Evolutionary conservation across 177 flowering plant genomes (phyloP), one percentile per base, ranked within the genome.

Genomic region (Telopea speciosissima): DNA sequence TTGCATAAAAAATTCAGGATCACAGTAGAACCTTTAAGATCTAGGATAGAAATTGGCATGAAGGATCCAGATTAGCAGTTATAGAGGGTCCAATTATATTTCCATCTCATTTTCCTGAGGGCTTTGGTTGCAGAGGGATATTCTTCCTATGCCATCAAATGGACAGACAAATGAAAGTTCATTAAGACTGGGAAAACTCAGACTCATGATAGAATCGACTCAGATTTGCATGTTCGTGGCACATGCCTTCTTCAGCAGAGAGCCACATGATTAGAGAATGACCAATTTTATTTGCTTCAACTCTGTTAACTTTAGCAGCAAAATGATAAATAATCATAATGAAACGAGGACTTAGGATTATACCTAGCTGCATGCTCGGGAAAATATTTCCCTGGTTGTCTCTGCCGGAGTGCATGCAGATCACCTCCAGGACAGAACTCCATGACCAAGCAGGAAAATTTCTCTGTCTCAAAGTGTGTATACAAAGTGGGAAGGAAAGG

Each of bases 341-440:
- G 26, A 66, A 40, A 33, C 11, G 24, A 10, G 44, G 25, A 62
- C 28, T 45, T 60, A 56, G 52, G 22, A 68, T 36, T 31, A 63
- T 49, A 91, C 97, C 90, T 85, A 68, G 89, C 97, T 58, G 92
- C 92, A 73, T 89, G 87, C 82, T 91, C 97, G 10, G 91, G 70
- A 58, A 91, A 91, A 73, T 72, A 83, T 76, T 89, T 91, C 68
- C 90, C 91, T 8, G 85, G 92, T 70, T 91, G 97, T 74, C 82
- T 85, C 78, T 89, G 97, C 69, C 94, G 71, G 33, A 91, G 89
- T 1, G 88, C 84, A 79, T 91, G 97, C 74, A 91, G 69, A 70
- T 91, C 97, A 58, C 97, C 97, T 11, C 97, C 97, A 21, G 91
- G 87, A 77, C 97, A 91, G 70, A 81, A 89, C 82, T 91, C 97